Percentiles rank a stretch among this genome's conserved stretches.
These are phyloP conservation scores for Elongisporangium undulatum DNA, from an alignment of 352 stramenopile genomes.

Conservation along the genomic window DNA sequence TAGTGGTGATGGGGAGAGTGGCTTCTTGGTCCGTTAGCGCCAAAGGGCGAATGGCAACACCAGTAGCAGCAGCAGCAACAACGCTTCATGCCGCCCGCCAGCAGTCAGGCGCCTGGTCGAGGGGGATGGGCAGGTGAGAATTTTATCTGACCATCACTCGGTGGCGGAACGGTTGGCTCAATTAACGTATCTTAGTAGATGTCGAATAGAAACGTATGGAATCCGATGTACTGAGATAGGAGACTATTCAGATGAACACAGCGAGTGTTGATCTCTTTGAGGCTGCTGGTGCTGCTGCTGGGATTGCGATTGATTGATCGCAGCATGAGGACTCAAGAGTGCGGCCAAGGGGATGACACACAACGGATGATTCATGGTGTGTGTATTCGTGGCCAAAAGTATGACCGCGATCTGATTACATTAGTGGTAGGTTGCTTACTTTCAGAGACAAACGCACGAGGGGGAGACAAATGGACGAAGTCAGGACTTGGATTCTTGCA, in stretches of 20 bases:
- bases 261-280: background rate
- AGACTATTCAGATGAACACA: background rate
- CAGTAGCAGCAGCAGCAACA: background rate
- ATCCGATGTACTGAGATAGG: constrained; percentile 4
- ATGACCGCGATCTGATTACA: constrained; percentile 3
- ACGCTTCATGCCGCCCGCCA: constrained; percentile 1
- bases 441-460: background rate
- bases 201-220: background rate
- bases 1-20: background rate
- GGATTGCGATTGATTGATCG: too few relatives aligned
- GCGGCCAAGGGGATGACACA: background rate
- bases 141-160: background rate
- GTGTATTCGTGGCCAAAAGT: constrained; percentile 1
- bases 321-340: too few relatives aligned
- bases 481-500: background rate
- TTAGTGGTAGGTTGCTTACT: background rate
- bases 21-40: background rate
- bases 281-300: background rate
- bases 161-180: background rate
- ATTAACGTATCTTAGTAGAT: constrained; percentile 21
- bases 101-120: constrained; percentile 11
- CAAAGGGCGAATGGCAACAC: background rate
- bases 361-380: background rate
- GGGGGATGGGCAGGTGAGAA: background rate
- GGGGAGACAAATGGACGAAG: background rate